Evolutionary conservation across 768 basidiomycete genomes (phyloP).

Genomic region (Russula olivacea): DNA sequence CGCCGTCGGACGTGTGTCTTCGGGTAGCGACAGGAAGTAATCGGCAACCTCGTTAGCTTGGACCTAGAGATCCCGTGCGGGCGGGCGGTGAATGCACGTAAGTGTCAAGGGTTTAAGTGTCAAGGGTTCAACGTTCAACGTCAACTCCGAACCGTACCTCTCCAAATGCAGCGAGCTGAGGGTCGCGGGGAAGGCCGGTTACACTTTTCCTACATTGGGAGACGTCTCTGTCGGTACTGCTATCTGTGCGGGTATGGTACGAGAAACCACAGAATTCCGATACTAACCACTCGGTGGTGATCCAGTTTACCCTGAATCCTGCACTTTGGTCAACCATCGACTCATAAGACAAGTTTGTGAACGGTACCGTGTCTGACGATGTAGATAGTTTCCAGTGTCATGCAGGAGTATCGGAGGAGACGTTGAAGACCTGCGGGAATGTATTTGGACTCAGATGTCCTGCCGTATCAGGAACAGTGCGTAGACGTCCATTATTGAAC

Average conservation of each 20-base stretch:
- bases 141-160: slow-evolving; percentile 38
- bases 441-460: not conserved
- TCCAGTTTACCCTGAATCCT: slow-evolving; percentile 78
- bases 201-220: slow-evolving; percentile 46
- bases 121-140: not conserved
- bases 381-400: slow-evolving; percentile 58
- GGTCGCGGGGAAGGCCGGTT: slow-evolving; percentile 67
- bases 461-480: not conserved
- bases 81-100: not conserved
- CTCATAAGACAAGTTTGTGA: not conserved
- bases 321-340: slow-evolving; percentile 17
- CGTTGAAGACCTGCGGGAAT: not conserved
- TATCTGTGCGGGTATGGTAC: not conserved
- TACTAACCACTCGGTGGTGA: slow-evolving; percentile 55
- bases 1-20: slow-evolving; percentile 61
- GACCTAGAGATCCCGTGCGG: slow-evolving; percentile 35
- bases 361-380: slow-evolving; percentile 59
- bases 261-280: not conserved
- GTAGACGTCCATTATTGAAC: too few species aligned
- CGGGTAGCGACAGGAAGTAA: slow-evolving; percentile 58
- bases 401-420: not conserved
- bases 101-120: too few species aligned
- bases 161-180: slow-evolving; percentile 66
- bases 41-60: slow-evolving; percentile 71
- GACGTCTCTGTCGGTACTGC: not conserved